These are phyloP conservation scores for Aphanomyces invadans DNA, from an alignment of 352 stramenopile species.

Conservation along the genomic window DNA sequence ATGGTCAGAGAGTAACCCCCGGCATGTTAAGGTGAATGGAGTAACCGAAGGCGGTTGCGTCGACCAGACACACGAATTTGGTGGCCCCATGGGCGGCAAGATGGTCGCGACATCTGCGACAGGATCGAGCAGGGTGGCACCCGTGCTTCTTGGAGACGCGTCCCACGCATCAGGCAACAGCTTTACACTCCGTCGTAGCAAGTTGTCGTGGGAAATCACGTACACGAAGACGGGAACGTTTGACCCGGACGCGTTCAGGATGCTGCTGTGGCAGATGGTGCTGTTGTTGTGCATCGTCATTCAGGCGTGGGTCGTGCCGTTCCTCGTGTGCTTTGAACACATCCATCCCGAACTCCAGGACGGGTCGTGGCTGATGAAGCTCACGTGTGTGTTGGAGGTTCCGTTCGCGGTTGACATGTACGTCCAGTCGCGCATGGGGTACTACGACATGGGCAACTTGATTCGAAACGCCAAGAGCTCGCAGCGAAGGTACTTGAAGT, in stretches of 20 bases:
- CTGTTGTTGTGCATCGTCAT: slow-evolving; percentile 46
- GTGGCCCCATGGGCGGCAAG: neutral
- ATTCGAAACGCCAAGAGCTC: slow-evolving; percentile 1
- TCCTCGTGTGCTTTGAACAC: slow-evolving; percentile 27
- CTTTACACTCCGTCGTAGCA: slow-evolving; percentile 1
- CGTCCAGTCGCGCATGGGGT: slow-evolving; percentile 5
- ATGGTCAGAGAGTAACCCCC: too few relatives aligned
- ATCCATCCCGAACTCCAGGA: neutral
- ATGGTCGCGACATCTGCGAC: neutral
- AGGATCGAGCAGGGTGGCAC: too few relatives aligned
- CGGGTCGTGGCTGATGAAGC: neutral
- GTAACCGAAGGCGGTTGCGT: too few relatives aligned
- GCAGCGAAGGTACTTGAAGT: slow-evolving; percentile 1
- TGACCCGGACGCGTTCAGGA: slow-evolving; percentile 46
- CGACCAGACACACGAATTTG: neutral
- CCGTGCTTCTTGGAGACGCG: neutral
- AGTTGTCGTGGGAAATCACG: neutral
- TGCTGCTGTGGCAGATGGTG: slow-evolving; percentile 45
- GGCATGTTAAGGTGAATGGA: too few relatives aligned
- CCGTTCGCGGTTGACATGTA: slow-evolving; percentile 5
- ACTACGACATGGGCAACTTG: slow-evolving; percentile 12
- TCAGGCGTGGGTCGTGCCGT: slow-evolving; percentile 41
- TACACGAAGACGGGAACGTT: slow-evolving; percentile 27
- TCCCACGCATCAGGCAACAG: neutral
- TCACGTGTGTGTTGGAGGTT: neutral